Conservation (phyloP, 2,329 filamentous ascomycete genomes). For the Paecilomyces niveus region DNA sequence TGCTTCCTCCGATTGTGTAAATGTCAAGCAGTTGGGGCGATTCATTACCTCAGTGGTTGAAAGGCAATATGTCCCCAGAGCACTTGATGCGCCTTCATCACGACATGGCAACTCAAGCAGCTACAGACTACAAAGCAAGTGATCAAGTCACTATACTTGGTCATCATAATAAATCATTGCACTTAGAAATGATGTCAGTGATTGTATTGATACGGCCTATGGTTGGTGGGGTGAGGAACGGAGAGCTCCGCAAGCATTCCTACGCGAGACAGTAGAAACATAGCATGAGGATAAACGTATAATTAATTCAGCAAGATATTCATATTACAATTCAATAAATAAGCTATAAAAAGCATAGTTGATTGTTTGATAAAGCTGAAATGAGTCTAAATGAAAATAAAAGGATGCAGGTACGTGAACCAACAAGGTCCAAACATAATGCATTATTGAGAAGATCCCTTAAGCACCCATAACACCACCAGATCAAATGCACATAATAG, state of each 20-base stretch:
- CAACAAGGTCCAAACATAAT: background rate
- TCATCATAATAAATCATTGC: background rate
- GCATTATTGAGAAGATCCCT: background rate
- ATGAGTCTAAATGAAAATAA: background rate
- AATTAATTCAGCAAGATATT: background rate
- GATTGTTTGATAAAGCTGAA: background rate
- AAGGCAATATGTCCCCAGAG: background rate
- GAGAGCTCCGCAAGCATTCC: background rate
- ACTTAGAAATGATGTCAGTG: background rate
- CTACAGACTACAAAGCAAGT: background rate
- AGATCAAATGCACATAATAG: background rate
- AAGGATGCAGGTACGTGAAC: background rate
- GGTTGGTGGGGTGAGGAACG: background rate
- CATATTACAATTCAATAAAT: background rate
- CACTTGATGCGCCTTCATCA: background rate
- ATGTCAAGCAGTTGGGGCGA: background rate
- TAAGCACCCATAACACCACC: background rate
- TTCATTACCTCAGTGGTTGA: background rate
- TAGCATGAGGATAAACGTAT: background rate
- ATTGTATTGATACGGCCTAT: background rate
- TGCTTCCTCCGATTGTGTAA: conserved; percentile 72
- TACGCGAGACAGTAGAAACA: background rate
- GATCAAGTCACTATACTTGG: background rate
- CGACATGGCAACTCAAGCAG: background rate
- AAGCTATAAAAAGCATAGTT: background rate